phyloP scores from a whole-genome alignment of 2,329 filamentous ascomycete species.

The Monosporascus sp. region DNA sequence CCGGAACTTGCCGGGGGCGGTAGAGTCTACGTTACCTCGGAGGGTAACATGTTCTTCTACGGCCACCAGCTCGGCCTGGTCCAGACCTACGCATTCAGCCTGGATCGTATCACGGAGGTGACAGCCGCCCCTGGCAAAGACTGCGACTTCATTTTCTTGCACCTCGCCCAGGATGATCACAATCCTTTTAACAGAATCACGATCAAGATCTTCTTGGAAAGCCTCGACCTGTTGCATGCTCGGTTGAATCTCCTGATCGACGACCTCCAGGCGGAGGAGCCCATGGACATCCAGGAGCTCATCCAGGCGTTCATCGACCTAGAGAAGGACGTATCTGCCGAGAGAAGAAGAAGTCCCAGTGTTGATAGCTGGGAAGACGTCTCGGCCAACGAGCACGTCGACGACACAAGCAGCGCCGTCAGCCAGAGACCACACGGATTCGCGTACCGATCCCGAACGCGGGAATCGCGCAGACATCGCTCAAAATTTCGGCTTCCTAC shows the following conservation, averaged over 20 bases:
- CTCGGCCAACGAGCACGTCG: slow-evolving; percentile 52
- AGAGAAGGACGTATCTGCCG: slow-evolving; percentile 56
- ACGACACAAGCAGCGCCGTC: slow-evolving; percentile 46
- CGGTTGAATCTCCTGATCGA: slow-evolving; percentile 82
- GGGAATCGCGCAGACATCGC: slow-evolving; percentile 33
- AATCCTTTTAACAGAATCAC: slow-evolving; percentile 69
- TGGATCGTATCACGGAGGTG: slow-evolving; percentile 79
- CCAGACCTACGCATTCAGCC: slow-evolving; percentile 69
- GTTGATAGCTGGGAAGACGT: slow-evolving; percentile 90
- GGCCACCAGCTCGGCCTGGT: slow-evolving; percentile 91
- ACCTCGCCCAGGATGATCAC: slow-evolving; percentile 59
- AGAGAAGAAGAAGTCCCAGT: slow-evolving; percentile 61
- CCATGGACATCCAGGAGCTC: slow-evolving; percentile 62
- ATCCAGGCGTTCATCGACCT: slow-evolving; percentile 70
- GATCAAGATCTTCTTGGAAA: slow-evolving; percentile 89
- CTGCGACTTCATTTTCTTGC: slow-evolving; percentile 88
- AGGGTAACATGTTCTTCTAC: slow-evolving; percentile 84
- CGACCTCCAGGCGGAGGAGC: slow-evolving; percentile 68
- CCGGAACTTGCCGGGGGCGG: slow-evolving; percentile 59
- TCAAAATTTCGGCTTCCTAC: slow-evolving; percentile 78
- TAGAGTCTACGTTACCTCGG: slow-evolving; percentile 80
- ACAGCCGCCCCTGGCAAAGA: slow-evolving; percentile 85
- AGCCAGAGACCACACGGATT: slow-evolving; percentile 29
- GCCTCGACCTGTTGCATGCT: slow-evolving; percentile 73
- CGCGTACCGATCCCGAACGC: slow-evolving; percentile 30